phyloP scores from a whole-genome alignment of 129 eudicot species.

The Deinandra increscens region DNA sequence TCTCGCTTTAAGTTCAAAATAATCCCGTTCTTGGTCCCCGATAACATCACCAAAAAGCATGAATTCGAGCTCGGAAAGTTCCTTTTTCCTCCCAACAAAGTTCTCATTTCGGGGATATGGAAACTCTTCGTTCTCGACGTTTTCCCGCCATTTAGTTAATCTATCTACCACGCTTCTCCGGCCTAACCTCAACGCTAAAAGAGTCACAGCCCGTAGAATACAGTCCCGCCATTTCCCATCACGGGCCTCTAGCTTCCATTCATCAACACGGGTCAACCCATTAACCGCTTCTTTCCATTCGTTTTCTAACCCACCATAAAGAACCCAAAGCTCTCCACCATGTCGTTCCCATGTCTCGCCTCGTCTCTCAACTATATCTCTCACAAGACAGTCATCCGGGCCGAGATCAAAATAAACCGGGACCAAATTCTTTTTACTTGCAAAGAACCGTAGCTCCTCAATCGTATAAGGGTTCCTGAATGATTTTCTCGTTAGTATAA shows the following conservation, averaged over 20 bases:
- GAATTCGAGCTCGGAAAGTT: constrained; percentile 82
- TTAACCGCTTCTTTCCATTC: constrained; percentile 90
- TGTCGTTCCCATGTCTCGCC: constrained; percentile 89
- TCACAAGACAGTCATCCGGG: constrained; percentile 85
- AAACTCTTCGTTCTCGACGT: constrained; percentile 79
- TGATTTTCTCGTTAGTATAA: constrained; percentile 79
- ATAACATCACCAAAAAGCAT: constrained; percentile 91
- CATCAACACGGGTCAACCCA: constrained; percentile 75
- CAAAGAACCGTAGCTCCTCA: constrained; percentile 79
- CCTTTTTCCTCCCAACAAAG: constrained; percentile 88
- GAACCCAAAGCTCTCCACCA: constrained; percentile 90
- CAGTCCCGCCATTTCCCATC: constrained; percentile 95
- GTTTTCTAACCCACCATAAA: constrained; percentile 82
- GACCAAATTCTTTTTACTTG: constrained; percentile 84
- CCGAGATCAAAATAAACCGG: constrained; percentile 85
- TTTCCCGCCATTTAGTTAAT: constrained; percentile 80
- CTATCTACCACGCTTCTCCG: constrained; percentile 91
- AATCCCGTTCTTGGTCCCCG: constrained; percentile 77
- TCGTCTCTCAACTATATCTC: constrained; percentile 82
- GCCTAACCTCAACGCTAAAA: constrained; percentile 78
- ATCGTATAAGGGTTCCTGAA: constrained; percentile 82
- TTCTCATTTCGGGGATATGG: constrained; percentile 87
- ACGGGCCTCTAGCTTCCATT: constrained; percentile 92
- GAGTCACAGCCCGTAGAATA: constrained; percentile 75
- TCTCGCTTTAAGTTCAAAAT: constrained; percentile 79